These are phyloP conservation scores for Prunus kanzakura DNA, from an alignment of 306 rosid genomes.

Conservation along the genomic window DNA sequence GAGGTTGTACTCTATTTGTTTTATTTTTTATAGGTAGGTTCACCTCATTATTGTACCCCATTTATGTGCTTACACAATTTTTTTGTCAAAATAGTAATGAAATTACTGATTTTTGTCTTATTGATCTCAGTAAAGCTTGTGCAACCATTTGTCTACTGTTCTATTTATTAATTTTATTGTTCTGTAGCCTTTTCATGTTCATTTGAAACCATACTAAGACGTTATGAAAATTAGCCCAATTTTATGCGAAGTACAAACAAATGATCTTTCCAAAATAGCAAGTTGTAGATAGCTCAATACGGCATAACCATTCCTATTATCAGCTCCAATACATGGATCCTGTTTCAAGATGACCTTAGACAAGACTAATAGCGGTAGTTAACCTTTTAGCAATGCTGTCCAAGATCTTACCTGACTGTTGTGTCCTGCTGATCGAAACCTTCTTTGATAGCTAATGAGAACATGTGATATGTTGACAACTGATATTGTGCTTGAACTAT, in stretches of 20 bases:
- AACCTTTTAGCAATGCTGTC: background rate
- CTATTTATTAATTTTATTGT: background rate
- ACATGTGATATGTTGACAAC: background rate
- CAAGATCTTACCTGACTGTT: background rate
- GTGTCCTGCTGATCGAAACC: background rate
- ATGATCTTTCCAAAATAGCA: slow-evolving; percentile 12
- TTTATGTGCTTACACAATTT: background rate
- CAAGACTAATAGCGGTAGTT: background rate
- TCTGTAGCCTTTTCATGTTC: background rate
- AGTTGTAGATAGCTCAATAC: slow-evolving; percentile 46
- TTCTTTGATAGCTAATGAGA: background rate
- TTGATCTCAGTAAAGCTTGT: background rate
- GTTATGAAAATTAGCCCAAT: background rate
- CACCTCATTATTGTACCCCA: background rate
- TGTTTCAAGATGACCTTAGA: slow-evolving; percentile 18
- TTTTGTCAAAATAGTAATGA: slow-evolving; percentile 6
- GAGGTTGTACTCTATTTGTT: background rate
- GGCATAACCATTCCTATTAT: background rate
- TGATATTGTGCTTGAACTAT: background rate
- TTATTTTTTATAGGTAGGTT: background rate
- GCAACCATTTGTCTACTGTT: background rate
- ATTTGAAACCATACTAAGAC: background rate
- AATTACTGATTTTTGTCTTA: background rate
- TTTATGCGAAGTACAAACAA: background rate
- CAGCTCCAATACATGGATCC: slow-evolving; percentile 35